These are phyloP conservation scores for Phytophthora multivora DNA, from an alignment of 352 stramenopile genomes.

Conservation along the genomic window DNA sequence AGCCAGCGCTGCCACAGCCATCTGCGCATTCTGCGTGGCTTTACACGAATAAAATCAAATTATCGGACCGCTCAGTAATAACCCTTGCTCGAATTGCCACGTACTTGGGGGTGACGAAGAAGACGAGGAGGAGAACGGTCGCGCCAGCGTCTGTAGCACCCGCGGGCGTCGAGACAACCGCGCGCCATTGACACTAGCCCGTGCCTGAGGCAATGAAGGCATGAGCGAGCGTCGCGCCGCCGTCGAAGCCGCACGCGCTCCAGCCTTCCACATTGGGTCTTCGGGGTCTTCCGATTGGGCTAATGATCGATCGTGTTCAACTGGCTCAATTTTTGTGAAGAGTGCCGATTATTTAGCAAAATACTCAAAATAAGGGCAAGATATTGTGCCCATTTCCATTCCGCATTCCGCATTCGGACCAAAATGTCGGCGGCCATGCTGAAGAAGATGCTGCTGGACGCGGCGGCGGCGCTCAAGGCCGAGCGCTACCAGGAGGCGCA, in stretches of 20 bases:
- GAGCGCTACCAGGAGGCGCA: conserved; percentile 79
- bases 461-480: conserved; percentile 66
- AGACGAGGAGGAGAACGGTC: conserved; percentile 23
- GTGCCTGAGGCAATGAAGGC: conserved; percentile 3
- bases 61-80: neutral
- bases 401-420: neutral
- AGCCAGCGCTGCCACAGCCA: conserved; percentile 34
- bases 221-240: conserved; percentile 16
- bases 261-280: conserved; percentile 37
- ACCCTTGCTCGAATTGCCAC: neutral
- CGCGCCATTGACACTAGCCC: neutral
- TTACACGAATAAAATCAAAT: conserved; percentile 4
- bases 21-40: conserved; percentile 33
- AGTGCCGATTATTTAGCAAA: too few relatives aligned
- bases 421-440: conserved; percentile 72
- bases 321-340: neutral
- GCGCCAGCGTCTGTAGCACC: conserved; percentile 16
- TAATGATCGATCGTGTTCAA: conserved; percentile 4
- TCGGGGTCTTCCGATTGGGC: neutral
- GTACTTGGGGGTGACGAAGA: conserved; percentile 29
- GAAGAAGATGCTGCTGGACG: conserved; percentile 83
- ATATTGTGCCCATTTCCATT: conserved; percentile 5
- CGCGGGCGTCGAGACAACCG: neutral
- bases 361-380: too few relatives aligned
- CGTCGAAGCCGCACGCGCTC: conserved; percentile 13